Evolutionary conservation across 78 protist genomes (phyloP).

Genomic region (Diacronema lutheri): DNA sequence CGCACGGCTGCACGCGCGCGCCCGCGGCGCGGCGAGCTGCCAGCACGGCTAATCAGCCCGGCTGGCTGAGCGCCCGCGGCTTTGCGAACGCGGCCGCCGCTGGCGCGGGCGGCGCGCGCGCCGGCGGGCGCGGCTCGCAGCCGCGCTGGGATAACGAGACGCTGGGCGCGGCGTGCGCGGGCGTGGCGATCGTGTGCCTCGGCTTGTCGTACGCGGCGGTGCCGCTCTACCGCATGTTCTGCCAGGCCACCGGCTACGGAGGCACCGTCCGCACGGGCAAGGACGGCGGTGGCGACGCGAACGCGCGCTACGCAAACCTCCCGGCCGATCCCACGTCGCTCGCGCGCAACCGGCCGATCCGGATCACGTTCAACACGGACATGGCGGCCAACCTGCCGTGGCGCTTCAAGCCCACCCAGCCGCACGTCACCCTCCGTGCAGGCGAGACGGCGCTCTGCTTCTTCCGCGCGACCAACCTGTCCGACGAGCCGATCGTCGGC

Average conservation of each 20-base stretch:
- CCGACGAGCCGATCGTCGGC: slow-evolving; percentile 68
- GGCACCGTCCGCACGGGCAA: slow-evolving; percentile 50
- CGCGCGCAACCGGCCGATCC: not conserved
- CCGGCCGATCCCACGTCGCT: slow-evolving; percentile 3
- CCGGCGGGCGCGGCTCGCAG: too few relatives aligned
- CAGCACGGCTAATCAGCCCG: too few relatives aligned
- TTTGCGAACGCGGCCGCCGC: too few relatives aligned
- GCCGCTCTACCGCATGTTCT: slow-evolving; percentile 83
- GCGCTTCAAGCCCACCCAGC: slow-evolving; percentile 45
- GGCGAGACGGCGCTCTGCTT: slow-evolving; percentile 81
- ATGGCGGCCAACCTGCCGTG: slow-evolving; percentile 31
- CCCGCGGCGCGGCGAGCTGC: too few relatives aligned
- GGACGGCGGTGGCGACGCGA: not conserved
- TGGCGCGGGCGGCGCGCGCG: too few relatives aligned
- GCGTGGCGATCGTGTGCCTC: not conserved
- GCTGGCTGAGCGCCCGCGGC: too few relatives aligned
- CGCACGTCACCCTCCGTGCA: slow-evolving; percentile 10
- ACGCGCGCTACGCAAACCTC: not conserved
- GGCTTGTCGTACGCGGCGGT: slow-evolving; percentile 63
- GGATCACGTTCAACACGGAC: slow-evolving; percentile 47
- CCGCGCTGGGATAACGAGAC: not conserved
- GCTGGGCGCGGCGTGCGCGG: not conserved
- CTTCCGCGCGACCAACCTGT: slow-evolving; percentile 70
- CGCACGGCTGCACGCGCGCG: too few relatives aligned
- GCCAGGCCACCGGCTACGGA: slow-evolving; percentile 78